Conservation (phyloP, 1,139 yeast species). For the Diutina siamensis region DNA sequence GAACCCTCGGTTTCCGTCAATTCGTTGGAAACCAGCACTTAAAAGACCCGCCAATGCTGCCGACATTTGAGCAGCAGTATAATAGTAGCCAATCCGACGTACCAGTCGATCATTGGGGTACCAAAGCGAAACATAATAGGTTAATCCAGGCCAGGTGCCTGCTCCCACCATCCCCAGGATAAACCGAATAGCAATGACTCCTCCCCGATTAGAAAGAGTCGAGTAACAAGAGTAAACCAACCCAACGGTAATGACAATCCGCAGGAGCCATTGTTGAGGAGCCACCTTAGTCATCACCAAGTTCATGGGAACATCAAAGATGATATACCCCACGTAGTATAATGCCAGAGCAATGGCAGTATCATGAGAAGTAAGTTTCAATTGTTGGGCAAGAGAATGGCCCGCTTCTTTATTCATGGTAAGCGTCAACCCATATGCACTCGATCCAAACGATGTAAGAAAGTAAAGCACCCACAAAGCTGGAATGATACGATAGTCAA, state of each 20-base stretch:
- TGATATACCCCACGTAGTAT: constrained; percentile 71
- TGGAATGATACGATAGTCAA: constrained; percentile 67
- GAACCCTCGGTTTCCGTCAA: constrained; percentile 59
- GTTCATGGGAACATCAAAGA: constrained; percentile 85
- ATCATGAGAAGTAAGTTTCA: constrained; percentile 43
- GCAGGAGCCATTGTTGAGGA: constrained; percentile 76
- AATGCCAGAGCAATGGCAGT: constrained; percentile 71
- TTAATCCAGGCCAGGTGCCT: constrained; percentile 92
- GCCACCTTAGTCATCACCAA: constrained; percentile 72
- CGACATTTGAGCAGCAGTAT: constrained; percentile 82
- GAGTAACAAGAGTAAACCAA: constrained; percentile 64
- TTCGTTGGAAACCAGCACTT: constrained; percentile 77
- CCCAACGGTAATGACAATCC: constrained; percentile 71
- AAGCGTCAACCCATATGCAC: constrained; percentile 67
- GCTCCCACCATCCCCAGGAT: constrained; percentile 77
- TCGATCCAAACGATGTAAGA: constrained; percentile 66
- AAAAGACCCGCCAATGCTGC: constrained; percentile 82
- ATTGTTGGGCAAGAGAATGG: constrained; percentile 49
- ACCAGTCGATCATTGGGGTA: constrained; percentile 75
- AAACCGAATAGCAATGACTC: constrained; percentile 61
- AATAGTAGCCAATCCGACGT: constrained; percentile 75
- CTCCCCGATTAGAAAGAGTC: constrained; percentile 40
- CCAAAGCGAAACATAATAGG: constrained; percentile 76
- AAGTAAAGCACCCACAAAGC: constrained; percentile 77
- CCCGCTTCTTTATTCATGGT: constrained; percentile 63